Conservation (phyloP, 306 rosid genomes). For the Fragaria iinumae region DNA sequence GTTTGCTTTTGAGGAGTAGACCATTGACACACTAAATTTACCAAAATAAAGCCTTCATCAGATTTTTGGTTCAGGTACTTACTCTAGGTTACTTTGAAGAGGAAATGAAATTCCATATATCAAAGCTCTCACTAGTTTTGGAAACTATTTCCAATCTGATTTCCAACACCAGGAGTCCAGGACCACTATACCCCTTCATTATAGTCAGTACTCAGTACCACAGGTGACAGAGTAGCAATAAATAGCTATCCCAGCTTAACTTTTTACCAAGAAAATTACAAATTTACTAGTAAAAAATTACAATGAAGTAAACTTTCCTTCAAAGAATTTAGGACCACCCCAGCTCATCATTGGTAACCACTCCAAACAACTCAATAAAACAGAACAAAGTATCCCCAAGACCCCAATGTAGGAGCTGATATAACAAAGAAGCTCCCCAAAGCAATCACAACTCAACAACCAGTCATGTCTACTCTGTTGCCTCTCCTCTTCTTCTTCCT, state of each 20-base stretch:
- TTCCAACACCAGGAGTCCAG: neutral
- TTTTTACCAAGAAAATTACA: neutral
- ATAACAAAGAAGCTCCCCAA: neutral
- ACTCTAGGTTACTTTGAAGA: no score
- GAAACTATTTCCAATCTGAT: neutral
- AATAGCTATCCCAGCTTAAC: no score
- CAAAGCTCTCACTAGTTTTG: neutral
- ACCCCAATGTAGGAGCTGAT: neutral
- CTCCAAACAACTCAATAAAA: neutral
- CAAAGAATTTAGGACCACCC: neutral
- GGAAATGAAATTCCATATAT: neutral
- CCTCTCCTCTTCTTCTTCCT: slow-evolving; percentile 19
- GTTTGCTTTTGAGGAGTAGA: no score
- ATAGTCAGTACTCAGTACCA: neutral
- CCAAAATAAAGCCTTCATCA: no score
- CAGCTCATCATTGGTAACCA: slow-evolving; percentile 1
- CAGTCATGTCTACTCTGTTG: slow-evolving; percentile 5
- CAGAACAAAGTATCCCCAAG: neutral
- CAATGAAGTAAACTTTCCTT: neutral
- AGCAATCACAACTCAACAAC: slow-evolving; percentile 7
- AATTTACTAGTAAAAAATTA: neutral
- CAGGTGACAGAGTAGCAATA: no score
- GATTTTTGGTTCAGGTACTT: no score
- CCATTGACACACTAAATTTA: no score
- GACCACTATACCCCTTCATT: neutral